Conservation (phyloP, 306 rosid genomes). For the Fagus sylvatica region DNA sequence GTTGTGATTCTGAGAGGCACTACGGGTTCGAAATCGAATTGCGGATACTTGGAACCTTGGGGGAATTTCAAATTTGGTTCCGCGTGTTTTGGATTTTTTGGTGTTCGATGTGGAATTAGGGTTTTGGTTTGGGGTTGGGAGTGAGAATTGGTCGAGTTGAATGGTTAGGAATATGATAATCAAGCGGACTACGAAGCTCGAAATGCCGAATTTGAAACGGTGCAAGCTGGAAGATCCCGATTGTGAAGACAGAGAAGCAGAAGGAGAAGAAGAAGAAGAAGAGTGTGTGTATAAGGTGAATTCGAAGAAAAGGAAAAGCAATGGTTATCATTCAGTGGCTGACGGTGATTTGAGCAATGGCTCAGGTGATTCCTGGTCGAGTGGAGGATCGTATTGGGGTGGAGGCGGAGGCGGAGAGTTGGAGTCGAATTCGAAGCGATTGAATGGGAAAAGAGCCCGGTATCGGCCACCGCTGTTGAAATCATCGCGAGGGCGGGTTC, state of each 20-base stretch:
- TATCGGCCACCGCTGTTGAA: constrained; percentile 46
- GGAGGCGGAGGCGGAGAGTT: constrained; percentile 34
- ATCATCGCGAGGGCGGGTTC: constrained; percentile 75
- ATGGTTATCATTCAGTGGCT: constrained; percentile 38
- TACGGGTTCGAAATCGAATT: constrained; percentile 1
- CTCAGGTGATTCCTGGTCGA: constrained; percentile 52
- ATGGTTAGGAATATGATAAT: constrained; percentile 58
- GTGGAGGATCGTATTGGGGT: constrained; percentile 52
- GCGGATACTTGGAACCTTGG: not conserved
- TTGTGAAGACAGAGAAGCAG: constrained; percentile 14
- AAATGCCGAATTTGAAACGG: constrained; percentile 84
- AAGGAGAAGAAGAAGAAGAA: not conserved
- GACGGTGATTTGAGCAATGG: constrained; percentile 55
- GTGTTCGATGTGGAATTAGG: constrained; percentile 54
- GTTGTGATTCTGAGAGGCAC: not conserved
- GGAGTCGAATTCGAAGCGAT: constrained; percentile 45
- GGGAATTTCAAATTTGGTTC: constrained; percentile 11
- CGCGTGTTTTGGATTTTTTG: constrained; percentile 24
- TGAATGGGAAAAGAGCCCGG: constrained; percentile 25
- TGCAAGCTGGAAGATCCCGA: constrained; percentile 64
- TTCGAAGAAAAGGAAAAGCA: constrained; percentile 56
- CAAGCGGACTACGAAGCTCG: constrained; percentile 66
- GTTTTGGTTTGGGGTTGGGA: constrained; percentile 26
- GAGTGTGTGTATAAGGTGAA: constrained; percentile 37
- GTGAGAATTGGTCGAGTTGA: constrained; percentile 2